Evolutionary conservation across 202 grass and related monocot genomes (phyloP).

Genomic region (Saccharum hybrid): DNA sequence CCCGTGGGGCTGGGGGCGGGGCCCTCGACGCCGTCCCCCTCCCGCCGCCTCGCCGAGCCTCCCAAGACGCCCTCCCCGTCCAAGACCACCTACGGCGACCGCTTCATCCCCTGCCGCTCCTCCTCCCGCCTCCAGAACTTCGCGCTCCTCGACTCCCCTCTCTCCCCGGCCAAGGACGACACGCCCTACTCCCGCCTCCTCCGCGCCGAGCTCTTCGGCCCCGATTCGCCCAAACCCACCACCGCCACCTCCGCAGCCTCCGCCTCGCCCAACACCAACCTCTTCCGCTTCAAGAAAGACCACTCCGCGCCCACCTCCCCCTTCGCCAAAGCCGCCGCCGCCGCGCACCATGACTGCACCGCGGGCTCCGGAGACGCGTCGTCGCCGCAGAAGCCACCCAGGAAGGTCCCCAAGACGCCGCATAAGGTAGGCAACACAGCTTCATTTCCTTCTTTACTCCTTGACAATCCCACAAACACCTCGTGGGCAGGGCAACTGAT

Average conservation of each 20-base stretch:
- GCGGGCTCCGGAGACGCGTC: slow-evolving; percentile 41
- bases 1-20: slow-evolving; percentile 1
- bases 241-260: background rate
- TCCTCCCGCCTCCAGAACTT: slow-evolving; percentile 95
- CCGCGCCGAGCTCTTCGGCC: slow-evolving; percentile 80
- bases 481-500: background rate
- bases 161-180: slow-evolving; percentile 54
- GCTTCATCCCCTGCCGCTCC: slow-evolving; percentile 93
- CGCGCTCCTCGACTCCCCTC: slow-evolving; percentile 58
- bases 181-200: slow-evolving; percentile 80
- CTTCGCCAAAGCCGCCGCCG: slow-evolving; percentile 37
- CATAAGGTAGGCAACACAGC: slow-evolving; percentile 40
- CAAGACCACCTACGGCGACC: slow-evolving; percentile 85
- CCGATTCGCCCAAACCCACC: slow-evolving; percentile 13
- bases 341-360: slow-evolving; percentile 10
- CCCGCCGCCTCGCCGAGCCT: slow-evolving; percentile 41
- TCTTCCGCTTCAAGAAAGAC: slow-evolving; percentile 93
- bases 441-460: background rate
- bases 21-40: background rate
- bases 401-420: slow-evolving; percentile 94
- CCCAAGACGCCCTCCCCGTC: slow-evolving; percentile 82
- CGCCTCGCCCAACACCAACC: slow-evolving; percentile 72
- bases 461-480: slow-evolving; percentile 10
- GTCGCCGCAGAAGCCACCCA: slow-evolving; percentile 58
- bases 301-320: slow-evolving; percentile 64